Conservation (phyloP, 257 asterid species). For the Datura wrightii region DNA sequence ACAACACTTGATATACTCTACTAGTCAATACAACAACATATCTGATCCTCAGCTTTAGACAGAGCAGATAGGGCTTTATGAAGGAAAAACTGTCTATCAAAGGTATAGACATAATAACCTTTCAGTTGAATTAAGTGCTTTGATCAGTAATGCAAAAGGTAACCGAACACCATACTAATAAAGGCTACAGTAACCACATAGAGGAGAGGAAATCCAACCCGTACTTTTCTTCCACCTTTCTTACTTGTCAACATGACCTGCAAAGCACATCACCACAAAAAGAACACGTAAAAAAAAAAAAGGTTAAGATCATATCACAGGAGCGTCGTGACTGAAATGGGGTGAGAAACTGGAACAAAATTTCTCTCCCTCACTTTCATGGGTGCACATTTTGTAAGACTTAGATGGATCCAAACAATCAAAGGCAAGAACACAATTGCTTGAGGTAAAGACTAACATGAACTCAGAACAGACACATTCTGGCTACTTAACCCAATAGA, state of each 20-base stretch:
- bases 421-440: not conserved
- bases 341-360: not conserved
- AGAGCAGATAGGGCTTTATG: constrained; percentile 8
- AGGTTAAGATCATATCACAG: not conserved
- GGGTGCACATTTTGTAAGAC: not conserved
- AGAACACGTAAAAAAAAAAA: not conserved
- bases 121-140: not conserved
- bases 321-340: not conserved
- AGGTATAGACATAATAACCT: not conserved
- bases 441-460: not conserved
- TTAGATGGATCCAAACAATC: not conserved
- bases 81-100: constrained; percentile 11
- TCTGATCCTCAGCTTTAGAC: constrained; percentile 11
- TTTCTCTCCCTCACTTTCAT: not conserved
- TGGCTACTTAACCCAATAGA: constrained; percentile 18
- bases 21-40: constrained; percentile 30
- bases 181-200: constrained; percentile 76
- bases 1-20: constrained; percentile 25
- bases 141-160: constrained; percentile 38
- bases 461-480: not conserved
- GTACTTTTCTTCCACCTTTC: constrained; percentile 46
- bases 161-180: constrained; percentile 62
- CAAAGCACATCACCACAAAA: constrained; percentile 8
- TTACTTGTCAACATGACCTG: constrained; percentile 60
- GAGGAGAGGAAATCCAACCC: constrained; percentile 73